A percentile compares a stretch with the other conserved stretches of the same genome.
phyloP scores from a whole-genome alignment of 2,329 filamentous ascomycete species.

The Tolypocladium tundrense region DNA sequence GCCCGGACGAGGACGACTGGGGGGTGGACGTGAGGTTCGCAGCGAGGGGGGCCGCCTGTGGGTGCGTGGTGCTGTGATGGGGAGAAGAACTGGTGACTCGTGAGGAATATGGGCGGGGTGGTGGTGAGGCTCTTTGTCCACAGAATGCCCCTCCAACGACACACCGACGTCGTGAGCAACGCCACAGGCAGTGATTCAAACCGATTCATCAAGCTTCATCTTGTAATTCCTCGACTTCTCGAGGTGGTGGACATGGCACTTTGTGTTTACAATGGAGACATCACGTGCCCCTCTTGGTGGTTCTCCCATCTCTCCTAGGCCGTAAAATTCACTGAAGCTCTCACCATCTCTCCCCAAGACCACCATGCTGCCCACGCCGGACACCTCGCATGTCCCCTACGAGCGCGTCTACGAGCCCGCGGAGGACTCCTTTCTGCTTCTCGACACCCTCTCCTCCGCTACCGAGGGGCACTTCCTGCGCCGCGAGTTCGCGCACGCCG shows the following conservation, averaged over 20 bases:
- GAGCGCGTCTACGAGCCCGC: conserved; percentile 87
- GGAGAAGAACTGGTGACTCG: neutral
- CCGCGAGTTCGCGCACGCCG: conserved; percentile 39
- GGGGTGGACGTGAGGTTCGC: conserved; percentile 21
- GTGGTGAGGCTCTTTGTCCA: neutral
- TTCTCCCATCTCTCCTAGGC: neutral
- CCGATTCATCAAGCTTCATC: neutral
- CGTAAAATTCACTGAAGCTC: neutral
- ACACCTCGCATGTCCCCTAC: conserved; percentile 84
- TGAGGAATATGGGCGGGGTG: neutral
- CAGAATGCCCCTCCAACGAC: neutral
- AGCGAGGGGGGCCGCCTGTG: conserved; percentile 5
- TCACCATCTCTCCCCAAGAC: conserved; percentile 6
- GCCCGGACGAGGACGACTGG: conserved; percentile 28
- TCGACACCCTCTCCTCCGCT: conserved; percentile 75
- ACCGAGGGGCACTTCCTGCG: conserved; percentile 61
- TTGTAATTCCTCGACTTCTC: neutral
- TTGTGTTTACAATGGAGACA: conserved; percentile 1
- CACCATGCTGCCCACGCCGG: conserved; percentile 82
- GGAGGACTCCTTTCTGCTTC: conserved; percentile 88
- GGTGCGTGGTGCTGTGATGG: conserved; percentile 21
- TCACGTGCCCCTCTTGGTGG: conserved; percentile 9
- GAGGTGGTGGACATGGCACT: neutral
- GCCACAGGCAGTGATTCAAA: neutral
- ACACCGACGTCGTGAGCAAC: neutral